phyloP scores from a whole-genome alignment of 345 rosid species.

The Ailanthus altissimus region DNA sequence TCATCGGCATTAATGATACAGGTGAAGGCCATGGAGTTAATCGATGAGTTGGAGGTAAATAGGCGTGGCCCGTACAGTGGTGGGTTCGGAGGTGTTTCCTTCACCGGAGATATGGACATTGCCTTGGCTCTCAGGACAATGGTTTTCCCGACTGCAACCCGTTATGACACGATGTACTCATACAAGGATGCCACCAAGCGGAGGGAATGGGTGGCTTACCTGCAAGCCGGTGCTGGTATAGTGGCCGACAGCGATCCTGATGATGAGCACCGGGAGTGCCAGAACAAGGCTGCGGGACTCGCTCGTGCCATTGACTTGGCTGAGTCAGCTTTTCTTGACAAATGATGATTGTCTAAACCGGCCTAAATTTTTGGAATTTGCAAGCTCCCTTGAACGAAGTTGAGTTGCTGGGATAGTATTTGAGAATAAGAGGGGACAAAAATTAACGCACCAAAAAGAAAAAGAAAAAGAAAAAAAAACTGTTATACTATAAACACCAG shows the following conservation, averaged over 20 bases:
- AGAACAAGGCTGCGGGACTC: constrained; percentile 77
- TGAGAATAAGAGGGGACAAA: background rate
- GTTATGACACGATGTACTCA: constrained; percentile 70
- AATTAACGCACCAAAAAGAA: background rate
- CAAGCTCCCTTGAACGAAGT: background rate
- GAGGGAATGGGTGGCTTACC: constrained; percentile 80
- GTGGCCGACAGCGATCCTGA: constrained; percentile 83
- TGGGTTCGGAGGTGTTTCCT: constrained; percentile 79
- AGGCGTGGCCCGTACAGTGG: constrained; percentile 96
- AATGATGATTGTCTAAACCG: constrained; percentile 13
- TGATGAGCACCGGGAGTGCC: constrained; percentile 73
- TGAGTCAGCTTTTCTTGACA: constrained; percentile 61
- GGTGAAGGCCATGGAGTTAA: constrained; percentile 89
- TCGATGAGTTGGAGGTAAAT: constrained; percentile 67
- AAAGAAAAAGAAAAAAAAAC: background rate
- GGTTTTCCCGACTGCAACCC: constrained; percentile 66
- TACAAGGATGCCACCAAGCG: constrained; percentile 49
- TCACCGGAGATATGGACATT: constrained; percentile 81
- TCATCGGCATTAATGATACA: constrained; percentile 16
- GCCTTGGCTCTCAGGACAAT: constrained; percentile 83
- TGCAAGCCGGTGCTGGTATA: constrained; percentile 85
- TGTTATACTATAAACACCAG: background rate
- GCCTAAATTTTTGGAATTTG: background rate
- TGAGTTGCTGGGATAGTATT: background rate
- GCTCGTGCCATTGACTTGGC: constrained; percentile 91